A percentile compares a stretch with the other conserved stretches of the same genome.
phyloP scores from a whole-genome alignment of 202 grass and related monocot genomes.

The Carex arenaria region DNA sequence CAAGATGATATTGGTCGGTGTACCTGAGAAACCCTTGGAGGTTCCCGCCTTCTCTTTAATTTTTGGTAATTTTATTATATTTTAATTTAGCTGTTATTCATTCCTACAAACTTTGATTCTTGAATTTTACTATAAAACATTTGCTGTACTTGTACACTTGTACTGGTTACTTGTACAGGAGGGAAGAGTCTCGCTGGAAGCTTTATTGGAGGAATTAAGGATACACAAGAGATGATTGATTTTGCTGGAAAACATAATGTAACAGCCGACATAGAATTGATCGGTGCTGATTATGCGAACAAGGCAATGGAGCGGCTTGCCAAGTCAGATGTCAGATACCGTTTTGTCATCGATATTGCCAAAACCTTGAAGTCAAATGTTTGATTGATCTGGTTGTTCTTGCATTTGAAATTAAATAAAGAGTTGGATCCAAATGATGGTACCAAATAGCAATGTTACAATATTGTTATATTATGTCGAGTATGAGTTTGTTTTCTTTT shows the following conservation, averaged over 20 bases:
- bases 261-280: constrained; percentile 61
- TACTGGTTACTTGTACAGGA: background rate
- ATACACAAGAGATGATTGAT: constrained; percentile 85
- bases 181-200: constrained; percentile 57
- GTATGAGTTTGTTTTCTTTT: background rate
- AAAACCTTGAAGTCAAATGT: constrained; percentile 37
- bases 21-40: constrained; percentile 58
- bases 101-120: no score
- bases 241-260: constrained; percentile 64
- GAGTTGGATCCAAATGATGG: background rate
- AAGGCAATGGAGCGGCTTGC: constrained; percentile 48
- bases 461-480: background rate
- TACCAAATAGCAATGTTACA: background rate
- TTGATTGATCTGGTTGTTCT: constrained; percentile 6
- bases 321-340: constrained; percentile 54
- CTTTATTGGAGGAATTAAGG: constrained; percentile 55
- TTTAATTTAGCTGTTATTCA: no score
- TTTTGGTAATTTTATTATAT: constrained; percentile 22
- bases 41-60: constrained; percentile 53
- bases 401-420: background rate
- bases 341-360: constrained; percentile 73
- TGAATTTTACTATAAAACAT: no score
- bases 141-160: background rate
- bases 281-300: constrained; percentile 51
- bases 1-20: constrained; percentile 71